phyloP scores from a whole-genome alignment of 2,329 filamentous ascomycete genomes.

The Aspergillus piperis region DNA sequence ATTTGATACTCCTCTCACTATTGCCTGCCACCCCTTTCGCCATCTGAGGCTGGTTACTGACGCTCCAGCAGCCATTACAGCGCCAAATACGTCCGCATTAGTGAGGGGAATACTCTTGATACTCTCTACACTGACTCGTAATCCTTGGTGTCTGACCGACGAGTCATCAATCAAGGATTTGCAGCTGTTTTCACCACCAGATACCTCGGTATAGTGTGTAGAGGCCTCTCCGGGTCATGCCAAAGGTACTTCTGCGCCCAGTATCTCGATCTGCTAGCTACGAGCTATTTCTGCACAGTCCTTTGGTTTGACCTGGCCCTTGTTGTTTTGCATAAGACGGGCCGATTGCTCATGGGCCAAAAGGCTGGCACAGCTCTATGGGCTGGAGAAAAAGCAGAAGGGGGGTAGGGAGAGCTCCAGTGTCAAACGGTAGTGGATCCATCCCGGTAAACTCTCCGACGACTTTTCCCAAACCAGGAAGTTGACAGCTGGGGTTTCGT shows the following conservation, averaged over 20 bases:
- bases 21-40: not conserved
- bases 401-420: not conserved
- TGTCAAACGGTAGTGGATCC: conserved; percentile 16
- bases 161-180: not conserved
- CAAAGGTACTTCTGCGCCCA: not conserved
- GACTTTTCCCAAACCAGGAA: conserved; percentile 30
- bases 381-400: not conserved
- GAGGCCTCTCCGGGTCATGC: no score
- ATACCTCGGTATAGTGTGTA: not conserved
- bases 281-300: not conserved
- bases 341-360: not conserved
- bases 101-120: not conserved
- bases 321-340: not conserved
- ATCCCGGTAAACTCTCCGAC: conserved; percentile 33
- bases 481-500: conserved; percentile 33
- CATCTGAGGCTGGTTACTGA: conserved; percentile 2
- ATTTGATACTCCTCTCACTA: conserved; percentile 9
- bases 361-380: not conserved
- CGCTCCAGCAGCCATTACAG: not conserved
- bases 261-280: not conserved
- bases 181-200: no score
- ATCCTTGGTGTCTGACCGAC: not conserved
- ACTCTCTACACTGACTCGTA: not conserved
- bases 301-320: not conserved
- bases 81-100: not conserved